Base-by-base conservation (phyloP, 768 basidiomycete genomes). In the Mycena galopus region DNA sequence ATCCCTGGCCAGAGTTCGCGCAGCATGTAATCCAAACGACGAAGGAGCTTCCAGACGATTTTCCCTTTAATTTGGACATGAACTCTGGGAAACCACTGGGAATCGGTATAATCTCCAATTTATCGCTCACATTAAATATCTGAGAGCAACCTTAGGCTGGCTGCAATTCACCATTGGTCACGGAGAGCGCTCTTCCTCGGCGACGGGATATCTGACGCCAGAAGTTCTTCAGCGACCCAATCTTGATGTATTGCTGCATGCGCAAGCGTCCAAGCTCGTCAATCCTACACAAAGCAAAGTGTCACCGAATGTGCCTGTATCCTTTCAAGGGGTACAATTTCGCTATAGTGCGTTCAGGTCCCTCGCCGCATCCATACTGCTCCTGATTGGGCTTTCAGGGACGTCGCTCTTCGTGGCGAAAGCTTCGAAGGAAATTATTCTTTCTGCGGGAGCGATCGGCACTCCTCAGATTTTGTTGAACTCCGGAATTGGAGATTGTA, bases 1-100 rank as follows among this genome's bases (percentile, higher is more conserved):
- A 72, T 61, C 27, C 73, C 8, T 68, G 50, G 30, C 65, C 72
- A 12, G 74, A 78, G 29, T 81, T 81, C 64, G 50, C 62, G 27
- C 68, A 72, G 25, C 63, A 23, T 53, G 76, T 79, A 23, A 65
- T 82, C 27, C 63, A 72, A 33, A 77, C 81, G 17, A 80, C 81
- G 10, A 17, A 71, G 8, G 74, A 80, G 51, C 61, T 79, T 17
- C 47, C 69, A 9, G 63, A 76, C 11, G 77, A 79, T 32, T 84
- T 35, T 37, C 35, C 35, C 2, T 37, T 37, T 37, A 37, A 37
- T 37, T 37, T 37, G 3, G 35, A 37, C 35, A 37, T 37, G 35
- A 37, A 37, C 35, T 37, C 35, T 37, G 35, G 35, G 35, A 9
- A 37, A 37, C 35, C 35, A 37, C 35, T 37, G 35, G 35, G 35